These are phyloP conservation scores for Aureoboletus auriporus DNA, from an alignment of 768 basidiomycete species.

Conservation along the genomic window DNA sequence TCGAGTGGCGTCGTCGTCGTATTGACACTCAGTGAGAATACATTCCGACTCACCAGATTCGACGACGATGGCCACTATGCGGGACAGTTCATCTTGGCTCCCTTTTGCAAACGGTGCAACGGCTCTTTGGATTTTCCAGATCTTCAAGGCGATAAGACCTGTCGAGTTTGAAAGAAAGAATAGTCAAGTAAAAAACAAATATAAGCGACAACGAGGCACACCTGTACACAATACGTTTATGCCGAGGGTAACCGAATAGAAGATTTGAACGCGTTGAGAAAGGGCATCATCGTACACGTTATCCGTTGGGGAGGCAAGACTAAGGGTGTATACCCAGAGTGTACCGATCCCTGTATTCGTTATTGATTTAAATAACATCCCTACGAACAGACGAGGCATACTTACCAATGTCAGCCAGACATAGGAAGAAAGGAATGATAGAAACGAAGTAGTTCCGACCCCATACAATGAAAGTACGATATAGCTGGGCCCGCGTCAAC, in stretches of 20 bases:
- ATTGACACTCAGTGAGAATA: neutral
- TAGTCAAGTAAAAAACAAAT: neutral
- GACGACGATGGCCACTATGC: neutral
- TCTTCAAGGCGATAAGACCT: neutral
- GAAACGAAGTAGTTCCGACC: neutral
- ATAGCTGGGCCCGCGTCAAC: neutral
- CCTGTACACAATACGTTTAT: conserved; percentile 2
- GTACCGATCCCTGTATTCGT: neutral
- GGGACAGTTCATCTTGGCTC: neutral
- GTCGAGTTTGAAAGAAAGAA: neutral
- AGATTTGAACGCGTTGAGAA: neutral
- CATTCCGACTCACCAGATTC: neutral
- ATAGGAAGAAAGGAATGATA: neutral
- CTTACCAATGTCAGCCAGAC: conserved; percentile 1
- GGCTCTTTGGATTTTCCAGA: conserved; percentile 1
- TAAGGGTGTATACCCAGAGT: conserved; percentile 3
- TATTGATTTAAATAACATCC: neutral
- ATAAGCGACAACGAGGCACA: neutral
- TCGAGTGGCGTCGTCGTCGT: neutral
- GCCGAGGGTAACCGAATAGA: conserved; percentile 1
- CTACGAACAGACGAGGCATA: neutral
- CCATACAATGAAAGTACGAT: conserved; percentile 4
- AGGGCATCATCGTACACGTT: neutral
- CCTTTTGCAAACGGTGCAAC: neutral
- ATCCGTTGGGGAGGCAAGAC: neutral